phyloP scores from a whole-genome alignment of 2,329 filamentous ascomycete genomes.

The Fusarium tricinctum region DNA sequence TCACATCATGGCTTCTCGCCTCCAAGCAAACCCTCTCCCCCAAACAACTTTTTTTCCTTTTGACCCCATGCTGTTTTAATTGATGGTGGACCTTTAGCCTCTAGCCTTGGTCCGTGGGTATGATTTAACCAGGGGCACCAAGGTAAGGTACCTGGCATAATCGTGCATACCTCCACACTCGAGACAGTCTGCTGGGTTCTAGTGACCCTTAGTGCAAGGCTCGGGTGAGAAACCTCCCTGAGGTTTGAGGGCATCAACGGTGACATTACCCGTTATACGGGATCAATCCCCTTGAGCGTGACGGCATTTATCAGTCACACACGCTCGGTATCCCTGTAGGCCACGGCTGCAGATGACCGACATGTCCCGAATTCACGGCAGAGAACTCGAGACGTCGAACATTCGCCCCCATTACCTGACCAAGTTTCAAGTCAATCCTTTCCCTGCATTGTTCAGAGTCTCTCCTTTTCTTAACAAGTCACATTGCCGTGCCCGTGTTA shows the following conservation, averaged over 20 bases:
- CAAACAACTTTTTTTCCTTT: constrained; percentile 36
- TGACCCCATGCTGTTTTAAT: constrained; percentile 44
- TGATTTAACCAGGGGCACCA: constrained; percentile 40
- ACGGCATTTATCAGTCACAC: constrained; percentile 46
- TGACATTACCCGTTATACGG: constrained; percentile 17
- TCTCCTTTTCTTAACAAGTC: constrained; percentile 16
- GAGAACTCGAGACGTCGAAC: constrained; percentile 25
- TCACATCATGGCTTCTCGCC: constrained; percentile 33
- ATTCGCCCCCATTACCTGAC: constrained; percentile 20
- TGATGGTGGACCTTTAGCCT: constrained; percentile 33
- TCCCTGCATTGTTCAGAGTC: constrained; percentile 8
- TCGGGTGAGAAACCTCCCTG: constrained; percentile 35
- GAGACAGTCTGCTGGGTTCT: constrained; percentile 41
- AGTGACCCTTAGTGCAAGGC: constrained; percentile 38
- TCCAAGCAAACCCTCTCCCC: constrained; percentile 39
- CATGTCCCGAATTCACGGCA: constrained; percentile 50
- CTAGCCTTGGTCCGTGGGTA: constrained; percentile 34
- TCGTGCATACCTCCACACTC: constrained; percentile 42
- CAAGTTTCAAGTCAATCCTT: constrained; percentile 27
- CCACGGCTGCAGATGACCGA: constrained; percentile 41
- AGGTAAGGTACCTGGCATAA: constrained; percentile 45
- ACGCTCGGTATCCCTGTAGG: constrained; percentile 38
- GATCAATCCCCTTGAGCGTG: constrained; percentile 38
- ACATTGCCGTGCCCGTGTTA: constrained; percentile 32
- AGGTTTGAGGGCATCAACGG: constrained; percentile 31